Conservation (phyloP, 768 basidiomycete genomes). For the Lyophyllum semitale region DNA sequence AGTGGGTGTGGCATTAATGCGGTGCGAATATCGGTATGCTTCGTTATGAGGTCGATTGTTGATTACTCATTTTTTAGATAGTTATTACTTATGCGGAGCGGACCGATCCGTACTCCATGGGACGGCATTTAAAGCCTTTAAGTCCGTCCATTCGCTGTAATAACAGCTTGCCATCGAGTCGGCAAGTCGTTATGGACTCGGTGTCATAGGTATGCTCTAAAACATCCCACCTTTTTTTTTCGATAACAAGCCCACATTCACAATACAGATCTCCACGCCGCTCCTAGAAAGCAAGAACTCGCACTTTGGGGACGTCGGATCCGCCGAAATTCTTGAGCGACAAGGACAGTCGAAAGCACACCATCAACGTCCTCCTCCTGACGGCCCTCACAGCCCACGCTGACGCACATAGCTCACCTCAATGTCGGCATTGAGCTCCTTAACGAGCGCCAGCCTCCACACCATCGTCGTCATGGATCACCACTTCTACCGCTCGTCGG, state of each 20-base stretch:
- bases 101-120: constrained; percentile 58
- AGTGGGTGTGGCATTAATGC: constrained; percentile 63
- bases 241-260: neutral
- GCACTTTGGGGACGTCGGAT: constrained; percentile 64
- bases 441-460: constrained; percentile 57
- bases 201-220: constrained; percentile 63
- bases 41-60: constrained; percentile 5
- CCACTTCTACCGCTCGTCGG: too few relatives aligned
- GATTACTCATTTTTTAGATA: constrained; percentile 43
- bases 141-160: constrained; percentile 48
- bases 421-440: constrained; percentile 63
- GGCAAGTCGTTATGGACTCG: constrained; percentile 61
- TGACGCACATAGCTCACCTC: constrained; percentile 40
- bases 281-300: constrained; percentile 78
- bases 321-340: constrained; percentile 52
- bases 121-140: constrained; percentile 64
- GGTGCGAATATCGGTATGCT: constrained; percentile 58
- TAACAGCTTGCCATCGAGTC: constrained; percentile 59
- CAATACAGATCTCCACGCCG: constrained; percentile 68
- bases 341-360: constrained; percentile 44
- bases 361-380: constrained; percentile 50
- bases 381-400: constrained; percentile 25
- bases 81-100: constrained; percentile 66
- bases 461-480: too few relatives aligned
- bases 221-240: too few relatives aligned